A percentile compares a stretch with the other conserved stretches of the same genome.
These are phyloP conservation scores for Picea glauca DNA, from an alignment of 75 land plant species.

Conservation along the genomic window DNA sequence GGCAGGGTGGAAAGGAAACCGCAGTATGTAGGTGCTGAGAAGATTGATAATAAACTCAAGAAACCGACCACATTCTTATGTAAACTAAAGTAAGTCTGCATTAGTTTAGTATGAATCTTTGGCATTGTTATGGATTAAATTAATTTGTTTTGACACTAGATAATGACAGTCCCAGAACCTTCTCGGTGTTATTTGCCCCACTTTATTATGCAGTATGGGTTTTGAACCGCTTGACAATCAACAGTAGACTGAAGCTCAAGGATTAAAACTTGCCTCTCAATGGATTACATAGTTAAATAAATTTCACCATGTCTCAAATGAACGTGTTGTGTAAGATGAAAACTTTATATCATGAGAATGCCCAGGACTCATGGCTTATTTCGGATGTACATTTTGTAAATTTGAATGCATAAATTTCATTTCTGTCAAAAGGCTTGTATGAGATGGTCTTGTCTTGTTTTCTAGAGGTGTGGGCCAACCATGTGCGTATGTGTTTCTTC, in stretches of 20 bases:
- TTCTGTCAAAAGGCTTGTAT: not conserved
- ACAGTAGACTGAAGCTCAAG: too few relatives aligned
- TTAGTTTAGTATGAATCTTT: not conserved
- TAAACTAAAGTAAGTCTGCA: slow-evolving; percentile 77
- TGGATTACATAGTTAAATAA: too few relatives aligned
- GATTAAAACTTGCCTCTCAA: too few relatives aligned
- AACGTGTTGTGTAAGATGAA: too few relatives aligned
- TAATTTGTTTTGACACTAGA: too few relatives aligned
- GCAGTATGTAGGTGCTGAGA: slow-evolving; percentile 51
- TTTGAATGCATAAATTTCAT: not conserved
- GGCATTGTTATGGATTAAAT: not conserved
- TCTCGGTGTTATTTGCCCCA: not conserved
- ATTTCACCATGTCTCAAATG: too few relatives aligned
- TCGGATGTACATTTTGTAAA: not conserved
- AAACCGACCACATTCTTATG: slow-evolving; percentile 92
- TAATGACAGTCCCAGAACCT: not conserved
- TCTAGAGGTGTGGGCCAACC: not conserved
- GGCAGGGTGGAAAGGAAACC: slow-evolving; percentile 43
- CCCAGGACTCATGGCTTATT: not conserved
- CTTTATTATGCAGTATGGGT: not conserved
- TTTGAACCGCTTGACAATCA: slow-evolving; percentile 2
- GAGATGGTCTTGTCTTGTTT: not conserved
- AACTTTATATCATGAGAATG: not conserved
- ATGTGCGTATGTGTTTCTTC: not conserved
- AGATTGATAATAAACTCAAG: slow-evolving; percentile 76